Base-by-base conservation (phyloP, 768 basidiomycete genomes). In the Boletellus ananiceps region DNA sequence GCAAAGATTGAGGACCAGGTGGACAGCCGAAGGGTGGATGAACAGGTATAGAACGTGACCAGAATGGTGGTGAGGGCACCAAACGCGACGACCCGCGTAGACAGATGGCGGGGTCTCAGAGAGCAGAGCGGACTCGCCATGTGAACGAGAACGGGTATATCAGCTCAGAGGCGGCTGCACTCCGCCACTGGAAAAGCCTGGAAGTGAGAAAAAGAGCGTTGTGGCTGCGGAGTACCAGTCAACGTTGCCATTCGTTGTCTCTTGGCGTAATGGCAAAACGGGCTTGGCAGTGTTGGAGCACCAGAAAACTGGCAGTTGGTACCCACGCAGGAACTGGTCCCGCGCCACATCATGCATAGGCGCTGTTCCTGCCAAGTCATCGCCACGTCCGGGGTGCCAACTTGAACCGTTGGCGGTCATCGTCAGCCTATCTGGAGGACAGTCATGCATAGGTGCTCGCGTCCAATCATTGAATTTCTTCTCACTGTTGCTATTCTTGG, bases 41-140 rank as follows among this genome's bases (percentile, higher is more conserved):
- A 66, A 46, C 60, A 61, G 2, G 65, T 63, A 44, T 68, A 71
- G 34, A 66, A 12, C n/a, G 56, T 50, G 44, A 69, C 44, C 16
- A 51, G 41, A 42, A 69, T 54, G 31, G 63, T 62, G 23, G 68
- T 21, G 40, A 66, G 42, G 2, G 51, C 49, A 43, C 64, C 66
- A 3, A 72, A 44, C 1, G 50, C 50, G 35, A 70, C 38, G 32
- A 69, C 39, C 44, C 47, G 63, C 18, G 54, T 43, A 12, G 63
- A 58, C 33, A 58, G 21, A 40, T 54, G 49, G 42, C 61, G 68
- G 8, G 56, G 63, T 7, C 55, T 50, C 11, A 68, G 31, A n/a
- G 47, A 18, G 18, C 43, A 11, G 29, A 29, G 29, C 29, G 29
- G 29, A 29, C 29, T 29, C 29, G 29, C 29, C 29, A 5, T 14